Conservation (phyloP, 2,329 filamentous ascomycete genomes). For the Phialophora verrucosa region DNA sequence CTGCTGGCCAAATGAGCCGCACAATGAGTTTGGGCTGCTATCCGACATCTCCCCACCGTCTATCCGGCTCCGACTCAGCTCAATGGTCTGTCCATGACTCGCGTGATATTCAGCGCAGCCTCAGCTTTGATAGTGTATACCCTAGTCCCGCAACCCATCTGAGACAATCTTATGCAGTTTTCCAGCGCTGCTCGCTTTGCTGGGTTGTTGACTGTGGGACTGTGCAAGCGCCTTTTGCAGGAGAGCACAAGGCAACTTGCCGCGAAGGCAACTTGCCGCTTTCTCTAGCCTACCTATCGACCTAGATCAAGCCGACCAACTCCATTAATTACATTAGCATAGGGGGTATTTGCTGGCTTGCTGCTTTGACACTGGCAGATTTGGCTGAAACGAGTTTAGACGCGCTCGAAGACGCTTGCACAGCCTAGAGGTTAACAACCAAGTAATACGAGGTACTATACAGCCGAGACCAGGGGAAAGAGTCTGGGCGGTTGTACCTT, state of each 20-base stretch:
- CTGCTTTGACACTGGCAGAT: too few species aligned
- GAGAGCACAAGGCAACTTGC: too few species aligned
- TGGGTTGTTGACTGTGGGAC: too few species aligned
- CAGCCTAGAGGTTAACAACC: background rate
- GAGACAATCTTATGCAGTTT: background rate
- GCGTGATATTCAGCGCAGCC: background rate
- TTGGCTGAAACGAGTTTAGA: background rate
- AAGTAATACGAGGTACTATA: background rate
- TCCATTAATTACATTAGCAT: too few species aligned
- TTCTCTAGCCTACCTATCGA: too few species aligned
- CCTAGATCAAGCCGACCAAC: too few species aligned
- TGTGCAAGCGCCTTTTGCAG: too few species aligned
- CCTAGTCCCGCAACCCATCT: background rate
- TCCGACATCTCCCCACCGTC: background rate
- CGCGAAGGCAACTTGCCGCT: too few species aligned
- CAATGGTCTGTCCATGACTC: constrained; percentile 2
- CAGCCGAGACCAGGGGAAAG: constrained; percentile 1
- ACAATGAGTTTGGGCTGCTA: background rate
- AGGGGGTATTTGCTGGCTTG: too few species aligned
- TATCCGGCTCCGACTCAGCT: background rate
- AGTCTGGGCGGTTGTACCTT: background rate
- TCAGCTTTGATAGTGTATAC: constrained; percentile 2
- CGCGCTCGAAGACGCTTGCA: background rate
- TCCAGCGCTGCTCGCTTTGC: too few species aligned
- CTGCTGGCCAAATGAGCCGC: background rate